These are phyloP conservation scores for Pythium apleroticum DNA, from an alignment of 352 stramenopile species.

Conservation along the genomic window DNA sequence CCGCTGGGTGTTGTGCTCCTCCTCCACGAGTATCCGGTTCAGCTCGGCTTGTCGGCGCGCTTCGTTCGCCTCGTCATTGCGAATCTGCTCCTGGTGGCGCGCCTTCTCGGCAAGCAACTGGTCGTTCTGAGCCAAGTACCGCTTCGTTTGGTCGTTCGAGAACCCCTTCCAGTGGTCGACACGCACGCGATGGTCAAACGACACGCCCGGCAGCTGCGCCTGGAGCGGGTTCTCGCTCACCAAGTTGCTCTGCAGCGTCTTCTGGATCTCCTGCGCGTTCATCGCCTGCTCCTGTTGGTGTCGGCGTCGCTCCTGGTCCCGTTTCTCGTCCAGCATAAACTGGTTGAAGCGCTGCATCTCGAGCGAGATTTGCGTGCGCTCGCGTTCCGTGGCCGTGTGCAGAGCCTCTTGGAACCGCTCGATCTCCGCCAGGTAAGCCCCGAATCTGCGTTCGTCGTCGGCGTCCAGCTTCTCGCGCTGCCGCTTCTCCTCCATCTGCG, in stretches of 20 bases:
- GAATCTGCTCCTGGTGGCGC: constrained; percentile 35
- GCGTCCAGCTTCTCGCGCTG: constrained; percentile 41
- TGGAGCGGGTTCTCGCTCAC: constrained; percentile 73
- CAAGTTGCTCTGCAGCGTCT: constrained; percentile 56
- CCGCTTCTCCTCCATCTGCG: constrained; percentile 53
- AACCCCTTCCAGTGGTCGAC: constrained; percentile 84
- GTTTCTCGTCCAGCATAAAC: constrained; percentile 44
- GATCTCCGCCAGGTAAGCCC: constrained; percentile 52
- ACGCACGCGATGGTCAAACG: constrained; percentile 56
- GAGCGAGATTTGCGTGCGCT: constrained; percentile 42
- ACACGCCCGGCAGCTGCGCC: constrained; percentile 37
- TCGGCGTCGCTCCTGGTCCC: constrained; percentile 35
- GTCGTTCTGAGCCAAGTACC: constrained; percentile 60
- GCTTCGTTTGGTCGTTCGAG: constrained; percentile 55
- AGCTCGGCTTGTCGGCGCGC: constrained; percentile 37
- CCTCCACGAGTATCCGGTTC: constrained; percentile 42
- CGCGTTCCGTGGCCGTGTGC: constrained; percentile 51
- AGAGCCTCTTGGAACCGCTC: constrained; percentile 56
- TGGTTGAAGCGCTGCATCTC: constrained; percentile 64
- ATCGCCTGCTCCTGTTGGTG: constrained; percentile 46
- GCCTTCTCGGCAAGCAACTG: constrained; percentile 54
- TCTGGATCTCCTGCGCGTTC: constrained; percentile 59
- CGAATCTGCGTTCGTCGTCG: constrained; percentile 41
- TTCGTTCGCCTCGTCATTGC: constrained; percentile 40
- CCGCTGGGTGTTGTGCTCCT: constrained; percentile 54